phyloP scores from a whole-genome alignment of 106 monocot genomes.

The Alisma plantagoaquatica region DNA sequence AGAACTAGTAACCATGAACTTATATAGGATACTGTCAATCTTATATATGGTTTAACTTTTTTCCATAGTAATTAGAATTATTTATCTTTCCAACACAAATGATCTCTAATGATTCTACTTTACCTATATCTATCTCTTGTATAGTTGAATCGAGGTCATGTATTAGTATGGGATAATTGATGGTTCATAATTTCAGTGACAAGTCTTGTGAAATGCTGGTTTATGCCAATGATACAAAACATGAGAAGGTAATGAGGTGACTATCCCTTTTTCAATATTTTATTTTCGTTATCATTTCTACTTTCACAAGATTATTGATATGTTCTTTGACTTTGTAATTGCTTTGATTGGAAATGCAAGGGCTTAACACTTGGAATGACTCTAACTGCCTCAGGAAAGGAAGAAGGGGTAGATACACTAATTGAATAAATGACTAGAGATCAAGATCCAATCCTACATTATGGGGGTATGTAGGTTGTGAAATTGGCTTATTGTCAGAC shows the following conservation, averaged over 20 bases:
- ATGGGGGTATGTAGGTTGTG: constrained; percentile 98
- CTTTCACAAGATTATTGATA: too few relatives aligned
- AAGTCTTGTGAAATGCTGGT: constrained; percentile 97
- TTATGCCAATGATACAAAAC: constrained; percentile 98
- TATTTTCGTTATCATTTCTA: neutral
- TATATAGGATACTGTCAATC: too few relatives aligned
- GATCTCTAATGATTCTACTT: too few relatives aligned
- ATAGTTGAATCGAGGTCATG: too few relatives aligned
- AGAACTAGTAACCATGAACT: too few relatives aligned
- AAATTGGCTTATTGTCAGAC: constrained; percentile 92
- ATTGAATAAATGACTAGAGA: constrained; percentile 98
- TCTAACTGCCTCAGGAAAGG: constrained; percentile 92
- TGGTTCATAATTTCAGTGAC: constrained; percentile 88
- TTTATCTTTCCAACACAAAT: too few relatives aligned
- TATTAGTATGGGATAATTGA: constrained; percentile 95
- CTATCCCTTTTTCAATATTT: neutral
- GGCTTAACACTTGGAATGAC: constrained; percentile 87
- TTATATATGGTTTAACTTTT: too few relatives aligned
- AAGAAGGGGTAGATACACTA: constrained; percentile 92
- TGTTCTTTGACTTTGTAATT: too few relatives aligned
- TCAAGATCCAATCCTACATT: constrained; percentile 97
- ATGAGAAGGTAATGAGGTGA: constrained; percentile 97
- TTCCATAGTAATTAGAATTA: too few relatives aligned
- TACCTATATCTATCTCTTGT: too few relatives aligned
- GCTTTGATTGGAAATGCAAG: constrained; percentile 10